Evolutionary conservation across 495 filamentous ascomycete species (phyloP), one percentile per base, ranked within the genome.

Genomic region (Bacidia rubella): DNA sequence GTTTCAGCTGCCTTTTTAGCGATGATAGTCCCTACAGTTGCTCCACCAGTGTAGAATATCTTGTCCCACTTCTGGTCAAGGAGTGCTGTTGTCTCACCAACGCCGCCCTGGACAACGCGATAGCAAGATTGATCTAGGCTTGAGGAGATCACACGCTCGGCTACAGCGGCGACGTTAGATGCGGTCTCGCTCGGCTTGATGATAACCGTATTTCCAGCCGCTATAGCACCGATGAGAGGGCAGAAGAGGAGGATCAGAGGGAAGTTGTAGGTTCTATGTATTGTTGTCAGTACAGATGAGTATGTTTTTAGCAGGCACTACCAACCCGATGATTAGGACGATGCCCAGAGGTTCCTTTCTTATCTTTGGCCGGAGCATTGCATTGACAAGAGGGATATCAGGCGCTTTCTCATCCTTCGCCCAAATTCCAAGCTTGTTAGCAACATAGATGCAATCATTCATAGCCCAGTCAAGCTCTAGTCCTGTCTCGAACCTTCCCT

Each of bases 61-160:
- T 95, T 95, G 67, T 93, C 90, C 87, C 89, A 98, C 60, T 88
- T 88, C 67, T 89, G 78, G 47, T 88, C 78, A 11, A 98, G 72
- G 29, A 97, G 68, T 4, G 81, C 82, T 17, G 84, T 86, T 2
- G 84, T 86, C 73, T 95, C 87, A 22, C 82, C 72, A 26, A 94
- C 62, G 7, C 71, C 78, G 49, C 92, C 92, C 65, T 95, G 90
- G 52, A 95, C 74, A 47, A 90, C 73, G 17, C 72, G 70, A 64
- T 87, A 95, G 56, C 80, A 80, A n/a, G 75, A 75, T 23, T 77
- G 79, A 66, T 96, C 92, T 29, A 97, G 77, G 26, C 75, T 74
- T 15, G 77, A 70, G 62, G 83, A 74, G 32, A 93, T 61, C 55
- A 95, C 73, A 64, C 82, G 80, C 70, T 92, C 83, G 59, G 94